phyloP scores from a whole-genome alignment of 805 yeast species.

The Starmerella etchellsii region DNA sequence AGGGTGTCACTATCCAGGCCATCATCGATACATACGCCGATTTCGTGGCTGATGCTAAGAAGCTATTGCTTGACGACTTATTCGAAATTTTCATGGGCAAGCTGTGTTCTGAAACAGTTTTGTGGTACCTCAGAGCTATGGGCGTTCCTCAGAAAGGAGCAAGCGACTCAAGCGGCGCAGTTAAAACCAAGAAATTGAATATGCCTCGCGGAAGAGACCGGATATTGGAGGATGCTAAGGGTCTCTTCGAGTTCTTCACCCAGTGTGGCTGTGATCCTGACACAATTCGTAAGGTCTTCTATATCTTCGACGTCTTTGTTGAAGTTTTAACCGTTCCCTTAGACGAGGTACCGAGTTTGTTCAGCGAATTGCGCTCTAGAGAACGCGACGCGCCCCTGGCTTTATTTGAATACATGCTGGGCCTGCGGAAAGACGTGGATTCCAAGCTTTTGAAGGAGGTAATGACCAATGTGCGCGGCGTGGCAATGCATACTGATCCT shows the following conservation, averaged over 20 bases:
- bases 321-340: conserved; percentile 40
- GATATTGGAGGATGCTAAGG: conserved; percentile 48
- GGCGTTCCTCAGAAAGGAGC: not conserved
- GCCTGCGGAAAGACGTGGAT: conserved; percentile 31
- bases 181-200: conserved; percentile 24
- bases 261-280: conserved; percentile 25
- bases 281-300: conserved; percentile 38
- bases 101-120: conserved; percentile 39
- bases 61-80: conserved; percentile 39
- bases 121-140: conserved; percentile 39
- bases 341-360: conserved; percentile 40
- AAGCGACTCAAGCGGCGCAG: conserved; percentile 22
- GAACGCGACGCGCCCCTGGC: conserved; percentile 71
- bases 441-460: conserved; percentile 23
- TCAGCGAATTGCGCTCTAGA: conserved; percentile 47
- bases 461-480: conserved; percentile 24
- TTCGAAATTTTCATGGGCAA: conserved; percentile 43
- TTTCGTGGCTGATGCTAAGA: conserved; percentile 52
- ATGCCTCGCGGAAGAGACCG: conserved; percentile 33
- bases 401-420: conserved; percentile 51
- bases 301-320: conserved; percentile 48
- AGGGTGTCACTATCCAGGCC: conserved; percentile 42
- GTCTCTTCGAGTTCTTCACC: conserved; percentile 41
- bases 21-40: conserved; percentile 64
- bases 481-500: conserved; percentile 19